phyloP scores from a whole-genome alignment of 2,329 filamentous ascomycete genomes.

The Beauveria sp. region DNA sequence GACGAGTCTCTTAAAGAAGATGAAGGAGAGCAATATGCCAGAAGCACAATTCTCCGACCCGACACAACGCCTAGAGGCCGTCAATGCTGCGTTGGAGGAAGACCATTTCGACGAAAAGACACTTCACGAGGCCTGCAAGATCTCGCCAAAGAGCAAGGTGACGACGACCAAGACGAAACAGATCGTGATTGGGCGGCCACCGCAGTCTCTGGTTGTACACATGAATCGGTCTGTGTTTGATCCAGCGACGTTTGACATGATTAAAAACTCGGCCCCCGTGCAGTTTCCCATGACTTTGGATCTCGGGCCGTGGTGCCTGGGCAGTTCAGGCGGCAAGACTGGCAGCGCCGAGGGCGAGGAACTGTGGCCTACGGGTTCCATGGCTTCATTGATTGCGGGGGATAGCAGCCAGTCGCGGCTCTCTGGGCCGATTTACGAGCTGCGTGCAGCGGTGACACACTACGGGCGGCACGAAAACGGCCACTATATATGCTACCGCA shows the following conservation, averaged over 20 bases:
- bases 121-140: conserved; percentile 56
- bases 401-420: conserved; percentile 41
- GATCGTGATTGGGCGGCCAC: conserved; percentile 74
- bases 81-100: conserved; percentile 65
- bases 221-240: conserved; percentile 91
- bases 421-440: conserved; percentile 59
- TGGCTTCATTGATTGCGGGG: conserved; percentile 64
- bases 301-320: conserved; percentile 78
- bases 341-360: conserved; percentile 36
- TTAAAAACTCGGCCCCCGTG: conserved; percentile 77
- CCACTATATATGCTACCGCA: conserved; percentile 88
- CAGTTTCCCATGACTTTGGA: conserved; percentile 68
- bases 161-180: conserved; percentile 84
- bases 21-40: conserved; percentile 26
- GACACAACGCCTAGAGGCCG: conserved; percentile 51
- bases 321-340: conserved; percentile 33
- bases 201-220: conserved; percentile 74
- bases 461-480: conserved; percentile 89
- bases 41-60: conserved; percentile 46
- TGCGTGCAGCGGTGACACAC: conserved; percentile 81
- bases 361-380: conserved; percentile 63
- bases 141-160: conserved; percentile 59
- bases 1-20: conserved; percentile 36
- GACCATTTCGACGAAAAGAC: conserved; percentile 72
- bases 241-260: conserved; percentile 67